Conservation (phyloP, 2,329 filamentous ascomycete genomes). For the Calcarisporium arbuscula region DNA sequence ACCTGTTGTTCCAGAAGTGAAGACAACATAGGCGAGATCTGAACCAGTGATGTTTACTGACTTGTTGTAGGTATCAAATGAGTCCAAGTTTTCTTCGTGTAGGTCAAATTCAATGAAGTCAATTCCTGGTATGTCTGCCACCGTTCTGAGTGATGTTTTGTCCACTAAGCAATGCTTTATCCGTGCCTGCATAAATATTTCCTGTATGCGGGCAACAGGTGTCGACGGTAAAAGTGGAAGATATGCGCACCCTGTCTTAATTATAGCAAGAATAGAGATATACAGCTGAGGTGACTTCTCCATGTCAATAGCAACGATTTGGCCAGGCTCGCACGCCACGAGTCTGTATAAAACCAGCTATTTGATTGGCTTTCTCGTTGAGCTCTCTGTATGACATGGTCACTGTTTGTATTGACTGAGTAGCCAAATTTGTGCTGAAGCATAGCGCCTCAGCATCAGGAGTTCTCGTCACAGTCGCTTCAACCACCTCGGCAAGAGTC, state of each 20-base stretch:
- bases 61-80: slow-evolving; percentile 30
- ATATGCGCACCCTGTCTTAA: slow-evolving; percentile 73
- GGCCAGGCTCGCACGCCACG: slow-evolving; percentile 41
- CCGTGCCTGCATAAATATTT: slow-evolving; percentile 56
- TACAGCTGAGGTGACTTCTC: slow-evolving; percentile 72
- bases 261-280: slow-evolving; percentile 62
- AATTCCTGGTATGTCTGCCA: slow-evolving; percentile 12
- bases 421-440: slow-evolving; percentile 43
- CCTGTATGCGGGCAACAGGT: slow-evolving; percentile 51
- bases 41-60: slow-evolving; percentile 32
- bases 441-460: slow-evolving; percentile 56
- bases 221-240: slow-evolving; percentile 72
- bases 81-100: slow-evolving; percentile 15
- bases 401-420: slow-evolving; percentile 23
- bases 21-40: slow-evolving; percentile 68
- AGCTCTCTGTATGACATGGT: slow-evolving; percentile 58
- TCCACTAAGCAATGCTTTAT: slow-evolving; percentile 41
- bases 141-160: slow-evolving; percentile 11
- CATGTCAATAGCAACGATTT: slow-evolving; percentile 67
- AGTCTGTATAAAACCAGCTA: slow-evolving; percentile 49
- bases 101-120: slow-evolving; percentile 28
- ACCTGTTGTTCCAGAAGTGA: slow-evolving; percentile 79
- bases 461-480: slow-evolving; percentile 38
- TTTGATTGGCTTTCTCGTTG: slow-evolving; percentile 55
- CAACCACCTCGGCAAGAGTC: slow-evolving; percentile 48